phyloP scores from a whole-genome alignment of 495 filamentous ascomycete genomes.

The Pyrenula aspistea region DNA sequence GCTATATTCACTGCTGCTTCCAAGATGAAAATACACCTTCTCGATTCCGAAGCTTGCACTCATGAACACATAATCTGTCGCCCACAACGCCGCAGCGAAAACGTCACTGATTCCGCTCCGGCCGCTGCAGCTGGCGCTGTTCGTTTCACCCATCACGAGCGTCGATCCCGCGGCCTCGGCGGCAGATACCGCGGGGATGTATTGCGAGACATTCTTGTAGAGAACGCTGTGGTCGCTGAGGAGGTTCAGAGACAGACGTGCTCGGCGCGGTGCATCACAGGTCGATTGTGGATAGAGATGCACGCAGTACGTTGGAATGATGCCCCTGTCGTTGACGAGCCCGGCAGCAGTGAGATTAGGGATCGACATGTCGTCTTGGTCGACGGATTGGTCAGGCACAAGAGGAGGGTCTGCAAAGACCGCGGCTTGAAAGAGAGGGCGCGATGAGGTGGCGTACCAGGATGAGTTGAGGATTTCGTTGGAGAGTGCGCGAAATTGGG shows the following conservation, averaged over 20 bases:
- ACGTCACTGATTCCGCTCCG: slow-evolving; percentile 20
- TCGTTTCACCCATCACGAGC: slow-evolving; percentile 26
- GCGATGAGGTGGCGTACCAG: slow-evolving; percentile 8
- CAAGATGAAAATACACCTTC: slow-evolving; percentile 24
- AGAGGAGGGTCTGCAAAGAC: slow-evolving; percentile 18
- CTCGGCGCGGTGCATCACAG: slow-evolving; percentile 14
- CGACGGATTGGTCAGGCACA: slow-evolving; percentile 19
- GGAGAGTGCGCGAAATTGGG: slow-evolving; percentile 15
- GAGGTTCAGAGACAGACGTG: slow-evolving; percentile 13
- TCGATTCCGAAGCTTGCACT: slow-evolving; percentile 18
- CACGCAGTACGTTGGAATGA: slow-evolving; percentile 11
- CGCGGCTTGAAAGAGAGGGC: slow-evolving; percentile 15
- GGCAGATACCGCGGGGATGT: slow-evolving; percentile 10
- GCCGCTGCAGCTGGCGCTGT: slow-evolving; percentile 21
- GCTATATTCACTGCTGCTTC: slow-evolving; percentile 12
- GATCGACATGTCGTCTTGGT: slow-evolving; percentile 17
- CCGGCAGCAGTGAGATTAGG: background rate
- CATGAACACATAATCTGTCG: slow-evolving; percentile 21
- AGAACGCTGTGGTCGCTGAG: slow-evolving; percentile 10
- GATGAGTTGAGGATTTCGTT: slow-evolving; percentile 9
- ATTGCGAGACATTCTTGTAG: slow-evolving; percentile 15
- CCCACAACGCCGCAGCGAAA: slow-evolving; percentile 24
- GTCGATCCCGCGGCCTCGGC: slow-evolving; percentile 14
- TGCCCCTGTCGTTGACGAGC: background rate
- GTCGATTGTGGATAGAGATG: slow-evolving; percentile 20